Percentiles rank a stretch among this genome's conserved stretches.
Evolutionary conservation across 1,284 basidiomycete genomes (phyloP).

Genomic region (Malassezia psittaci): DNA sequence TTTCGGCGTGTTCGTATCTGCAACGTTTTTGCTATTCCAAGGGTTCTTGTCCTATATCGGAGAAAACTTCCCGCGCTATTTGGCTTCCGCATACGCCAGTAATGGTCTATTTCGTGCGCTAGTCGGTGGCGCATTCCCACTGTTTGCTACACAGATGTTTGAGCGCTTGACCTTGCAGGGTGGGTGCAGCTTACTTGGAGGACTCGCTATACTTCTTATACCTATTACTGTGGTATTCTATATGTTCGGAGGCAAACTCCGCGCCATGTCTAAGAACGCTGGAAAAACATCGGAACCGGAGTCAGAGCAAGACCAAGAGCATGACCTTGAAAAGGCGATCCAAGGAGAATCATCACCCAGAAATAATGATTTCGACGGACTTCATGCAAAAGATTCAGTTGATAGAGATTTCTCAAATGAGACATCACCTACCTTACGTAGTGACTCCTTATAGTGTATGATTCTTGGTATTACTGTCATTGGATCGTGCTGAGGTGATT

Average conservation of each 20-base stretch:
- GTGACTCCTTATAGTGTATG: too few relatives aligned
- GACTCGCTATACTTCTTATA: constrained; percentile 6
- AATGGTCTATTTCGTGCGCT: constrained; percentile 22
- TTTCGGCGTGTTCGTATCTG: constrained; percentile 23
- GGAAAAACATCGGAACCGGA: not conserved
- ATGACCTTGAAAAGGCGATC: not conserved
- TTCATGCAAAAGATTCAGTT: not conserved
- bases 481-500: too few relatives aligned
- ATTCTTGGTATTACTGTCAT: too few relatives aligned
- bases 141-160: constrained; percentile 12
- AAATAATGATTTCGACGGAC: not conserved
- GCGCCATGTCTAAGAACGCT: not conserved
- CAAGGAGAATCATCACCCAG: not conserved
- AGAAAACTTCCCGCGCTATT: constrained; percentile 9
- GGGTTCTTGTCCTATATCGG: constrained; percentile 10
- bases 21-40: constrained; percentile 7
- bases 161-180: constrained; percentile 11
- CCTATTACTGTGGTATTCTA: constrained; percentile 12
- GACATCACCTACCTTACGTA: too few relatives aligned
- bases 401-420: not conserved
- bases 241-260: not conserved
- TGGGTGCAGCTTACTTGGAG: constrained; percentile 14
- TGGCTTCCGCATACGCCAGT: constrained; percentile 23
- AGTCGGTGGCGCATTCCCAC: constrained; percentile 21
- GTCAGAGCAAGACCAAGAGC: not conserved